Evolutionary conservation across 495 filamentous ascomycete species (phyloP), one percentile per base, ranked within the genome.

Genomic region (Penicillium longicatenatum): DNA sequence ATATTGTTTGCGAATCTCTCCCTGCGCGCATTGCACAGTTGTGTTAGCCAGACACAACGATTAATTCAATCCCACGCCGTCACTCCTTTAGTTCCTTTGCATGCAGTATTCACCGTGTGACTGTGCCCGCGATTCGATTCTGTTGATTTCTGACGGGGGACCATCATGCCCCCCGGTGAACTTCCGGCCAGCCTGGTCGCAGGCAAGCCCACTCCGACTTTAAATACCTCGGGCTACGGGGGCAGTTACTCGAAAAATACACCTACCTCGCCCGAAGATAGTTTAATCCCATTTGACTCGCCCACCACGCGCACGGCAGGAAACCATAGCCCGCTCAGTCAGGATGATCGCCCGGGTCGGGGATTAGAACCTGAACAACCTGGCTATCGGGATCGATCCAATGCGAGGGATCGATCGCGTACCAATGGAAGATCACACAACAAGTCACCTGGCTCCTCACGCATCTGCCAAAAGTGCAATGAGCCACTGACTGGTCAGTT

Each of bases 401-500:
- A 64, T 24, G 70, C 71, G 17, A 65, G 74, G 21, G 75, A 79
- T 54, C 65, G 78, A 58, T 77, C 79, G 17, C 78, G 78, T 49
- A 67, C 71, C 4, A 79, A 75, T 50, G 75, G 72, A n/a, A 70
- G 76, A 52, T 62, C 73, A 19, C 71, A 71, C 14, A 72, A 69
- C 12, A 79, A 80, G 44, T 74, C 74, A 3, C 70, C 74, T 1
- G 75, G 67, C 58, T 66, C 74, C 9, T 71, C 74, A 17, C 76
- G 91, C 56, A 74, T 87, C 10, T 98, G 94, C 71, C 91, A 91
- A 61, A 97, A 97, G 70, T 98, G 94, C 68, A 84, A 84, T 56
- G 87, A 91, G 60, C 77, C 85, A 44, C 79, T 99, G 62, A 93
- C 90, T 1, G 95, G 95, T 19, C 95, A 98, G 70, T 99, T 97